Evolutionary conservation across 805 yeast genomes (phyloP).

Genomic region (Hanseniaspora mollemarum): DNA sequence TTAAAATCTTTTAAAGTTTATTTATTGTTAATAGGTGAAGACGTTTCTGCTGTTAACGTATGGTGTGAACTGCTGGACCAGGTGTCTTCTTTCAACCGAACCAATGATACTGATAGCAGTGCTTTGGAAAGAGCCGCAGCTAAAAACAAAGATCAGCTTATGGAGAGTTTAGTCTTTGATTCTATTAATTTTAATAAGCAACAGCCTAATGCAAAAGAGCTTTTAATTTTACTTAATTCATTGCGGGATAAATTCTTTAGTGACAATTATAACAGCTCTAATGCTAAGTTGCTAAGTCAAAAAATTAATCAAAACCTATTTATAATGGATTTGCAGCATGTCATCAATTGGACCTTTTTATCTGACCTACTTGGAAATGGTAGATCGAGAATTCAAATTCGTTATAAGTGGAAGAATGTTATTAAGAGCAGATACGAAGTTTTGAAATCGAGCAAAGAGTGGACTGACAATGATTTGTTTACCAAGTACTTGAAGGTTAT

Average conservation of each 20-base stretch:
- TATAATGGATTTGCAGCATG: constrained; percentile 27
- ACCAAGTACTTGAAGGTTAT: not conserved
- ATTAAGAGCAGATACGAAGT: constrained; percentile 34
- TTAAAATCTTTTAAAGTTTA: not conserved
- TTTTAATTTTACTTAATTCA: not conserved
- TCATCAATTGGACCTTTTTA: constrained; percentile 83
- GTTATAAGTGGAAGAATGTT: constrained; percentile 88
- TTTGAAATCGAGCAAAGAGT: not conserved
- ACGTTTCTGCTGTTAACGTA: not conserved
- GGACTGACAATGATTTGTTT: not conserved
- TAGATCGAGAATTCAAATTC: constrained; percentile 83
- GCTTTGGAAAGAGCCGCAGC: constrained; percentile 18
- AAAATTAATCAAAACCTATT: not conserved
- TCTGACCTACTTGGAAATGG: constrained; percentile 82
- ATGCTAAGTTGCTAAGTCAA: not conserved
- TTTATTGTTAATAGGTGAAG: not conserved
- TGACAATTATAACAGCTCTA: not conserved
- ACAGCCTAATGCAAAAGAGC: not conserved
- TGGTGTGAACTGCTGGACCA: not conserved
- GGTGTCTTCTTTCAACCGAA: not conserved
- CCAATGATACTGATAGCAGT: not conserved
- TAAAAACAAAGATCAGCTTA: constrained; percentile 20
- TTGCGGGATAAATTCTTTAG: not conserved
- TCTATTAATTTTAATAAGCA: constrained; percentile 5
- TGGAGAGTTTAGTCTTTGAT: not conserved